A percentile compares a stretch with the other conserved stretches of the same genome.
Conservation (phyloP, 2,329 filamentous ascomycete genomes). For the Exophiala oligosperma region DNA sequence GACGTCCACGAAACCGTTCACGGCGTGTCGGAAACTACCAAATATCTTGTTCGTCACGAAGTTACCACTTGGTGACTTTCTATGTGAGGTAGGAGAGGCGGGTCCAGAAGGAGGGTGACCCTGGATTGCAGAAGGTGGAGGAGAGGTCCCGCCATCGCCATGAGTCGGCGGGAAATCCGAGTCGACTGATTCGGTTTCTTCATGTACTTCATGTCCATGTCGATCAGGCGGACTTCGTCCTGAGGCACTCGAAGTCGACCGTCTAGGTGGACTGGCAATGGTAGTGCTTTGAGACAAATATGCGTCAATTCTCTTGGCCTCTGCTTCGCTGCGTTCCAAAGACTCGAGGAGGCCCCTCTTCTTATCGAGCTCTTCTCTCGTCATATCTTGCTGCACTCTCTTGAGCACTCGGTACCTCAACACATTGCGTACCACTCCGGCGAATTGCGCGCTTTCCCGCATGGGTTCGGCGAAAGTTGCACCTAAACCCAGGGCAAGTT, state of each 20-base stretch:
- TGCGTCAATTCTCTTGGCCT: slow-evolving; percentile 90
- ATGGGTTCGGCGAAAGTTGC: slow-evolving; percentile 96
- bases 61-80: slow-evolving; percentile 79
- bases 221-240: slow-evolving; percentile 44
- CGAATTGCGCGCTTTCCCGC: slow-evolving; percentile 96
- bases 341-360: slow-evolving; percentile 81
- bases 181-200: slow-evolving; percentile 88
- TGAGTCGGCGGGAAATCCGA: slow-evolving; percentile 94
- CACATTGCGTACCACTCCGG: slow-evolving; percentile 86
- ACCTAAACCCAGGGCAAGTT: slow-evolving; percentile 82
- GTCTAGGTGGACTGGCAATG: slow-evolving; percentile 60
- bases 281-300: slow-evolving; percentile 75
- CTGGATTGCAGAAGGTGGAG: slow-evolving; percentile 69
- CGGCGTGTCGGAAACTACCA: slow-evolving; percentile 89
- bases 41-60: slow-evolving; percentile 94
- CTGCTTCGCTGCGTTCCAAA: slow-evolving; percentile 88
- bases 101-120: slow-evolving; percentile 53
- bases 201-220: slow-evolving; percentile 59
- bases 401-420: slow-evolving; percentile 89
- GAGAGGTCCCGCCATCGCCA: slow-evolving; percentile 61
- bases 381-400: slow-evolving; percentile 96
- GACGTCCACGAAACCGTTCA: slow-evolving; percentile 93
- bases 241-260: slow-evolving; percentile 60
- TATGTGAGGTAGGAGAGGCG: slow-evolving; percentile 53
- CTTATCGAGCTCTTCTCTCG: slow-evolving; percentile 85